Conservation (phyloP, 1,284 basidiomycete species). For the Chalciporus sp. region DNA sequence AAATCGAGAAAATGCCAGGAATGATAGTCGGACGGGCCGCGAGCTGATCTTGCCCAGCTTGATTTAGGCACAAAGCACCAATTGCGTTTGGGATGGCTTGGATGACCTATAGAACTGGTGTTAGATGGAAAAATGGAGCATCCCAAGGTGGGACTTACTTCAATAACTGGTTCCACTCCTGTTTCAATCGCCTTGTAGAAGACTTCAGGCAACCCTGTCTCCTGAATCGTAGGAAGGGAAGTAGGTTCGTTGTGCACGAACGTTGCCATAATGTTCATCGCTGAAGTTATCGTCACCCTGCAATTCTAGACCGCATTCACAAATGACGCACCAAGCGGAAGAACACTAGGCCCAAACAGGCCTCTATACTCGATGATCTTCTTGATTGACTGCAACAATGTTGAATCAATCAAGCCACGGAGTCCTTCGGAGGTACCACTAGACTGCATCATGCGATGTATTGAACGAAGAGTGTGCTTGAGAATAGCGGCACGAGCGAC, state of each 20-base stretch:
- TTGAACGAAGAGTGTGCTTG: slow-evolving; percentile 90
- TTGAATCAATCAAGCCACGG: slow-evolving; percentile 92
- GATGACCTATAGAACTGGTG: slow-evolving; percentile 62
- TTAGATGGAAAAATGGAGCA: slow-evolving; percentile 3
- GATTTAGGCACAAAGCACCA: slow-evolving; percentile 94
- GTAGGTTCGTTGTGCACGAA: slow-evolving; percentile 99
- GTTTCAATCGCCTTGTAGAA: slow-evolving; percentile 87
- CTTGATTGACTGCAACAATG: slow-evolving; percentile 85
- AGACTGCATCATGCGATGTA: slow-evolving; percentile 96
- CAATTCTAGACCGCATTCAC: not conserved
- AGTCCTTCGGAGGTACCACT: slow-evolving; percentile 94
- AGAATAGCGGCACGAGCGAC: slow-evolving; percentile 73
- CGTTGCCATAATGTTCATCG: slow-evolving; percentile 96
- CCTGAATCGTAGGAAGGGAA: slow-evolving; percentile 90
- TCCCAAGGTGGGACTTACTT: slow-evolving; percentile 49
- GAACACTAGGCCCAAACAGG: slow-evolving; percentile 86
- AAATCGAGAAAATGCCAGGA: slow-evolving; percentile 81
- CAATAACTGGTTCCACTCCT: slow-evolving; percentile 85
- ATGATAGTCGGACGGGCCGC: slow-evolving; percentile 79
- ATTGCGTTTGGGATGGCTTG: slow-evolving; percentile 95
- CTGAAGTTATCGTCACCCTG: slow-evolving; percentile 41
- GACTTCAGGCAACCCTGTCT: slow-evolving; percentile 86
- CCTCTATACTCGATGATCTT: slow-evolving; percentile 83
- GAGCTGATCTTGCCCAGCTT: slow-evolving; percentile 84
- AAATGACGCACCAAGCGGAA: slow-evolving; percentile 67